Evolutionary conservation across 768 basidiomycete species (phyloP), one percentile per base, ranked within the genome.

Genomic region (Suillus hirtellus): DNA sequence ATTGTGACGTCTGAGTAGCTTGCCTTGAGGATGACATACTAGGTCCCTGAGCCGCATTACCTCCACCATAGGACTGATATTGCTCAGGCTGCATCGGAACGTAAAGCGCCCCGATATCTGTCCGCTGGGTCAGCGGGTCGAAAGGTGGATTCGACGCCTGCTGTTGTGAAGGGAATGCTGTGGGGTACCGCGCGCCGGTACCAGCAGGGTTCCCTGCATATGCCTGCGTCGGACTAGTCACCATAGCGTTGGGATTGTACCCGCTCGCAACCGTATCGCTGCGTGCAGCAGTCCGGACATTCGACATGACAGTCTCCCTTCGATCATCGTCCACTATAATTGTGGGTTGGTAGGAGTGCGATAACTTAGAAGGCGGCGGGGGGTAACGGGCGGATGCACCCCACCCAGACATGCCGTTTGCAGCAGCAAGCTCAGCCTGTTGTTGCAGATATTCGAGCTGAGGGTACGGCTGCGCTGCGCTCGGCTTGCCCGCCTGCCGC

Each of bases 391-490:
- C 73, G 21, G 70, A 69, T 5, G 73, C 24, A 15, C 69, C 70
- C 90, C 90, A 91, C 64, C 73, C 82, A 17, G 83, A 73, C 63
- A 88, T 67, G 4, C 89, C 89, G 15, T 86, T 83, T 0, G 85
- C 77, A 24, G 87, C 84, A 2, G 85, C 91, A 68, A 93, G 80
- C 76, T 93, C 93, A 1, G 94, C 96, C 72, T 98, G 96, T 73
- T 97, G 95, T 67, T 96, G 93, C 56, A 99, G 77, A 72, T 86
- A 93, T 73, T 96, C 95, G 40, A 99, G 81, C 70, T 95, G 94
- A 7, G 92, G 94, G 70, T 96, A 95, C 31, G 89, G 88, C 70
- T 89, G 87, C 17, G 87, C 84, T n/a, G 86, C 86, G 14, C 80
- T 76, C 1, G 85, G 82, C 69, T 89, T 90, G 19, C 89, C 92